Conservation (phyloP, 1,284 basidiomycete genomes). For the Pterulicium gracile region DNA sequence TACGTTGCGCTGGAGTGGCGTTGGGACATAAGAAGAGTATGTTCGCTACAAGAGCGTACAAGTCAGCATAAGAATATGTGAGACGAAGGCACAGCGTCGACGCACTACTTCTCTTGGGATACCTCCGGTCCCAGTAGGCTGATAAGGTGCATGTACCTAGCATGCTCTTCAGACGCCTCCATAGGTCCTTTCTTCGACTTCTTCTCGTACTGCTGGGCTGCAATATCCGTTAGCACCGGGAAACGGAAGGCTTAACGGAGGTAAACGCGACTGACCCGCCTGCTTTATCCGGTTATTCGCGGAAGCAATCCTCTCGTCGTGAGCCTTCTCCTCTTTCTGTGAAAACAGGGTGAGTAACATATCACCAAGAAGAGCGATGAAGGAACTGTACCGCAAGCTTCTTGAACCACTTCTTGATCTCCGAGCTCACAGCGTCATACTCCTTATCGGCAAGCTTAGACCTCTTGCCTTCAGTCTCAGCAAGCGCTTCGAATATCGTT, state of each 20-base stretch:
- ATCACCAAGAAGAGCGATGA: neutral
- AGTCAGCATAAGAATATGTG: constrained; percentile 5
- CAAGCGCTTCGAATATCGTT: constrained; percentile 52
- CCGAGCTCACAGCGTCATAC: constrained; percentile 48
- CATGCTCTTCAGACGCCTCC: constrained; percentile 65
- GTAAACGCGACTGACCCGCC: constrained; percentile 44
- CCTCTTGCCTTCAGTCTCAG: constrained; percentile 63
- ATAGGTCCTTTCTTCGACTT: constrained; percentile 62
- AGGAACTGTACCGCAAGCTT: constrained; percentile 49
- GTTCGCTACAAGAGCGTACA: constrained; percentile 38
- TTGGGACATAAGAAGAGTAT: constrained; percentile 49
- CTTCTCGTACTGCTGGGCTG: constrained; percentile 65
- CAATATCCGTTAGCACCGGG: constrained; percentile 2
- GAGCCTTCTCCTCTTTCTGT: constrained; percentile 72
- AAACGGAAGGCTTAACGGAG: neutral
- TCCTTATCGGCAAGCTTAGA: constrained; percentile 66
- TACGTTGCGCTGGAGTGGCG: constrained; percentile 48
- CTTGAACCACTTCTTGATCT: constrained; percentile 78
- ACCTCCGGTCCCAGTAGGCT: constrained; percentile 67
- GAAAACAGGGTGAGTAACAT: constrained; percentile 4
- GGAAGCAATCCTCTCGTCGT: constrained; percentile 58
- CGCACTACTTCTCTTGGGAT: constrained; percentile 68
- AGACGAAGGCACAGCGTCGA: constrained; percentile 7
- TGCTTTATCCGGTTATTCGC: constrained; percentile 69
- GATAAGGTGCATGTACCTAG: constrained; percentile 64